Percentiles rank a stretch among this genome's conserved stretches.
Conservation (phyloP, 1,284 basidiomycete genomes). For the Cutaneotrichosporon sp. region DNA sequence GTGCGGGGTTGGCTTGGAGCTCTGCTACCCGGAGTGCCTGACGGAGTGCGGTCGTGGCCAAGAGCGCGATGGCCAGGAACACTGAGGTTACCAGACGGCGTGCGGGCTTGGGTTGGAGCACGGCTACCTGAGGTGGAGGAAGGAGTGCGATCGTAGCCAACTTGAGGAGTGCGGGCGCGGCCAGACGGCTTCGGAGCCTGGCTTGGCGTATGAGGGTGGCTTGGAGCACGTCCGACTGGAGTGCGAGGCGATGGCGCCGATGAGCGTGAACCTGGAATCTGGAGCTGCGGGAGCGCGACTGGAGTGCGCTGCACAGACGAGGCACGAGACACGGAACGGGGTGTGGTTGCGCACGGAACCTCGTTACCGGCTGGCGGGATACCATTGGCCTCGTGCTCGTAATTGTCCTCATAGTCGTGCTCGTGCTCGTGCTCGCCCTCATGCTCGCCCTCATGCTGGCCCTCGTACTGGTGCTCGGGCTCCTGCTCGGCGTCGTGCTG, state of each 20-base stretch:
- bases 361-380: neutral
- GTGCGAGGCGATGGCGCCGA: neutral
- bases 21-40: too few relatives aligned
- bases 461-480: neutral
- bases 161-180: too few relatives aligned
- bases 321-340: neutral
- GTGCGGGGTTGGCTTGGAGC: too few relatives aligned
- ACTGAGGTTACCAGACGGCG: too few relatives aligned
- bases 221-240: neutral
- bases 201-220: neutral
- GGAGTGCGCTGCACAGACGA: neutral
- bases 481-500: too few relatives aligned
- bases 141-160: too few relatives aligned
- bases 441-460: neutral
- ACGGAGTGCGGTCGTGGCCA: too few relatives aligned
- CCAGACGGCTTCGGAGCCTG: neutral
- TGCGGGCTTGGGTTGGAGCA: too few relatives aligned
- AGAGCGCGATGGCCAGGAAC: too few relatives aligned
- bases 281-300: neutral
- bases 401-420: too few relatives aligned
- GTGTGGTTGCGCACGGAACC: neutral
- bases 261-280: neutral
- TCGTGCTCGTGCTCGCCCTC: neutral
- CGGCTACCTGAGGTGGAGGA: too few relatives aligned
- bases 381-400: neutral